phyloP scores from a whole-genome alignment of 176 grass and related monocot genomes.

The Hsuehochloa calcarea region DNA sequence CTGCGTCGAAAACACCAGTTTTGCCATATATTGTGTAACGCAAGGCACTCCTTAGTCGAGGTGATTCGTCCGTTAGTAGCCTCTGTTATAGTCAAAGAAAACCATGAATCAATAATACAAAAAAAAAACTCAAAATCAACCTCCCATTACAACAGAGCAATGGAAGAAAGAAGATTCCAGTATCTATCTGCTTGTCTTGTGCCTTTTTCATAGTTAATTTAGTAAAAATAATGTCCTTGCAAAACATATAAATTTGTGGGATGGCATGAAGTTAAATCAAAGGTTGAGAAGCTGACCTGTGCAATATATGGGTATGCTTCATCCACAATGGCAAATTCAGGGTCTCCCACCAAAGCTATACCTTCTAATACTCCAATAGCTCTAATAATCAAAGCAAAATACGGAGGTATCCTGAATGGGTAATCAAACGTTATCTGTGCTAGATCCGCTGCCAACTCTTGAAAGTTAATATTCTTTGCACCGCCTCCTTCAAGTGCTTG shows the following conservation, averaged over 20 bases:
- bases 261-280: background rate
- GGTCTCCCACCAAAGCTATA: conserved; percentile 95
- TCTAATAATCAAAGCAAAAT: conserved; percentile 99
- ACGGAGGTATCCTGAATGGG: conserved; percentile 91
- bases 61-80: conserved; percentile 93
- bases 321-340: conserved; percentile 96
- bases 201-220: background rate
- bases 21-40: conserved; percentile 97
- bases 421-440: conserved; percentile 99
- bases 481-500: conserved; percentile 98
- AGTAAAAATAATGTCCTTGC: background rate
- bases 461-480: conserved; percentile 98
- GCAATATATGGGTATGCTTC: conserved; percentile 99
- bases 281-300: conserved; percentile 50
- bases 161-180: background rate
- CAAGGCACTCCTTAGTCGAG: conserved; percentile 74
- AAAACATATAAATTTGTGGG: background rate
- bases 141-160: background rate
- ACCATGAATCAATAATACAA: background rate
- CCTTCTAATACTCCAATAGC: conserved; percentile 97
- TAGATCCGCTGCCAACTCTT: conserved; percentile 93
- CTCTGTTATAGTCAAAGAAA: conserved; percentile 55
- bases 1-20: conserved; percentile 82
- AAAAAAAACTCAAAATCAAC: background rate
- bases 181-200: background rate